Evolutionary conservation across 2,329 filamentous ascomycete genomes (phyloP).

Genomic region (Colletotrichum sp.): DNA sequence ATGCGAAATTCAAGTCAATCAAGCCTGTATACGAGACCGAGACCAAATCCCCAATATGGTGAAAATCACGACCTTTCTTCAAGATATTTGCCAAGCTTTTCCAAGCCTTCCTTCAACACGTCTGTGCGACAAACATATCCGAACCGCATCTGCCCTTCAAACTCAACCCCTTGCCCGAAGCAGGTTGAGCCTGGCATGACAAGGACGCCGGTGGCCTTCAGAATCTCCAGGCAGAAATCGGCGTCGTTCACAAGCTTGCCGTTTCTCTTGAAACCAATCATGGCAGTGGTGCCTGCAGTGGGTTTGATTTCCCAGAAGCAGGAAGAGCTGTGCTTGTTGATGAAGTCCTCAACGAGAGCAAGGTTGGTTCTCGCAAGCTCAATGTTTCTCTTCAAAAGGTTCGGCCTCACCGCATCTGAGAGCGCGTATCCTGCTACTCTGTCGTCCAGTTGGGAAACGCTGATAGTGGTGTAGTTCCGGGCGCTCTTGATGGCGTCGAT

Average conservation of each 20-base stretch:
- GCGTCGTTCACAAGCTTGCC: constrained; percentile 71
- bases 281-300: constrained; percentile 79
- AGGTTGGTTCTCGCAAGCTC: constrained; percentile 71
- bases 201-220: constrained; percentile 74
- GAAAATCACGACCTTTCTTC: background rate
- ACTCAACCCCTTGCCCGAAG: constrained; percentile 72
- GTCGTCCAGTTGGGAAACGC: constrained; percentile 82
- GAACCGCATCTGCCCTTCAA: constrained; percentile 76
- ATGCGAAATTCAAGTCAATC: constrained; percentile 31
- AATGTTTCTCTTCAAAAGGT: constrained; percentile 63
- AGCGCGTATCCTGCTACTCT: constrained; percentile 78
- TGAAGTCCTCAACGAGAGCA: constrained; percentile 67
- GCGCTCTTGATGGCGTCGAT: constrained; percentile 68
- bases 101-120: constrained; percentile 69
- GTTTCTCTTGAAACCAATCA: constrained; percentile 70
- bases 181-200: constrained; percentile 75
- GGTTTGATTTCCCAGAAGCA: constrained; percentile 77
- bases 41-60: background rate
- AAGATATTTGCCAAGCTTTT: constrained; percentile 49
- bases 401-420: constrained; percentile 45
- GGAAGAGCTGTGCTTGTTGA: constrained; percentile 66
- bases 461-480: constrained; percentile 85
- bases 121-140: constrained; percentile 77
- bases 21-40: constrained; percentile 23
- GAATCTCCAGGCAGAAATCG: constrained; percentile 70